Evolutionary conservation across 768 basidiomycete genomes (phyloP), one percentile per base, ranked within the genome.

Genomic region (Russula earlei): DNA sequence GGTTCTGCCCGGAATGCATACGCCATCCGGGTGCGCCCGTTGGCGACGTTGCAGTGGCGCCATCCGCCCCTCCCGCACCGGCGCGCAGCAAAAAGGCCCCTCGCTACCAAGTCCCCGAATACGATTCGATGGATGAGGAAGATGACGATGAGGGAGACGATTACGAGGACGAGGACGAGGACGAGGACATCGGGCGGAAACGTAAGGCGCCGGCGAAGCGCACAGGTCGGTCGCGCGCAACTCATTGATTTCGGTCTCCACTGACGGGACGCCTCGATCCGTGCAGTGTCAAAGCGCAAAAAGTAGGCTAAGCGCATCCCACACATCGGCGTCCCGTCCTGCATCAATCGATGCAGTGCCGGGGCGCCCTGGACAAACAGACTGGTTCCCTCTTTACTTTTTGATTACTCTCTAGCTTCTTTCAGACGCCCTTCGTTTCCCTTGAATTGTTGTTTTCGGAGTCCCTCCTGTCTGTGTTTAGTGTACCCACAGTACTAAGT

Each of bases 1-100:
- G 92, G 91, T 91, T 91, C 75, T 95, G 92, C 64, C 82, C 85
- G 0, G 74, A 80, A 54, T 95, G 92, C 65, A 68, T 71, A 10
- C 74, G 74, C 33, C 75, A 79, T 20, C 83, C 83, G 4, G 79
- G 78, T 10, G 79, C 78, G 5, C 77, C 80, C 5, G 58, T 72
- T 25, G 64, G 65, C 33, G 63, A 62, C 29, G 52, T 24, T 0
- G 25, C 27, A 1, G 45, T 25, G 15, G 41, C 24, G 40, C 1
- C 17, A 5, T 38, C 49, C 14, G 48, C 60, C 17, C 54, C 60
- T 5, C 49, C 57, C 2, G 27, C 53, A 25, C 9, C 47, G 5
- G 34, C 50, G 11, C 51, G 56, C 43, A 42, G 49, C 17, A 63
- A 36, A 20, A 50, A 44, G 25, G 33, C 37, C 4, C 1, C 36